Percentiles rank a stretch among this genome's conserved stretches.
phyloP scores from a whole-genome alignment of 768 basidiomycete genomes.

The Mycena latifolia region DNA sequence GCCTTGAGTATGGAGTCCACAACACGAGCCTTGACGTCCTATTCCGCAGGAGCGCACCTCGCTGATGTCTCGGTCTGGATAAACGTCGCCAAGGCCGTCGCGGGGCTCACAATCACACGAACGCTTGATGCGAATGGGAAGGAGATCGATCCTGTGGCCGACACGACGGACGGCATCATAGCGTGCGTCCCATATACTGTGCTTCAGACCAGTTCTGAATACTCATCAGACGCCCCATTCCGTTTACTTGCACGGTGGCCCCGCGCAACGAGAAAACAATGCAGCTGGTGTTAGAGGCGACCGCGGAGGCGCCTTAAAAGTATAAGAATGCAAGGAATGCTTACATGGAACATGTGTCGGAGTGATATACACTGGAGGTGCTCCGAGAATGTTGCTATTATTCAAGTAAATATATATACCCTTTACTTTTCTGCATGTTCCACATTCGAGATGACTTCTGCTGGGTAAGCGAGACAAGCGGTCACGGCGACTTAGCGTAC shows the following conservation, averaged over 20 bases:
- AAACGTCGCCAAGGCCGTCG: slow-evolving; percentile 36
- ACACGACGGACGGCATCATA: slow-evolving; percentile 36
- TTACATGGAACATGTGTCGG: too few species aligned
- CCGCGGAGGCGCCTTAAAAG: not conserved
- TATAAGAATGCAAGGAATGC: too few species aligned
- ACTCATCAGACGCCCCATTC: slow-evolving; percentile 24
- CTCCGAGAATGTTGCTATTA: too few species aligned
- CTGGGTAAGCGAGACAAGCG: too few species aligned
- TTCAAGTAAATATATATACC: too few species aligned
- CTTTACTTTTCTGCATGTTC: too few species aligned
- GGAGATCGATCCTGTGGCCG: slow-evolving; percentile 33
- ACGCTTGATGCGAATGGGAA: slow-evolving; percentile 38
- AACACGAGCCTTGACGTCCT: not conserved
- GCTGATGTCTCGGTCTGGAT: slow-evolving; percentile 40
- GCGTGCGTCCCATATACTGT: slow-evolving; percentile 13
- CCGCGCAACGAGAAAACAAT: slow-evolving; percentile 29
- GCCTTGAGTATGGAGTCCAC: not conserved
- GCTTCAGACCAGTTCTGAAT: not conserved
- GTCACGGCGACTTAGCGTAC: too few species aligned
- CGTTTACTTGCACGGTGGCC: slow-evolving; percentile 34
- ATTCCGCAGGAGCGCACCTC: slow-evolving; percentile 22
- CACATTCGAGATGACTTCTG: too few species aligned
- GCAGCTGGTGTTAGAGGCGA: slow-evolving; percentile 28
- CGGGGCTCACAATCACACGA: slow-evolving; percentile 38
- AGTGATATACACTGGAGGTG: too few species aligned